Evolutionary conservation across 768 basidiomycete genomes (phyloP).

Genomic region (Tylopilus intermedius): DNA sequence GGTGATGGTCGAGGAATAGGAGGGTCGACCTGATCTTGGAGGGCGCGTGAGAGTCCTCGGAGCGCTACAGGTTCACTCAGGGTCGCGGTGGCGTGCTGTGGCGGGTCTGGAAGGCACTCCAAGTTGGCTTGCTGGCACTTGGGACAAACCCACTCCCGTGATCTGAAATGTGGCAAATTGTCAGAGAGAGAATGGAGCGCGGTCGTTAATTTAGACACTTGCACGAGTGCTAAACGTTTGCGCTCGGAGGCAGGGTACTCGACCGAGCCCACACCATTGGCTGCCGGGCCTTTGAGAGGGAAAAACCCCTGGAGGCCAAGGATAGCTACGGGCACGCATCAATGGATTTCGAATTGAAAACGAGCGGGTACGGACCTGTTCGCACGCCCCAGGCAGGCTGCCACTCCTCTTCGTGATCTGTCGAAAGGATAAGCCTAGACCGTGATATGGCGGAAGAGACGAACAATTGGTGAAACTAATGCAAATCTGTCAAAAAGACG

Average conservation of each 20-base stretch:
- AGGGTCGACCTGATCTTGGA: constrained; percentile 10
- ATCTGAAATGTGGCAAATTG: constrained; percentile 41
- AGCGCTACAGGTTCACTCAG: constrained; percentile 11
- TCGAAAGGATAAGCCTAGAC: constrained; percentile 27
- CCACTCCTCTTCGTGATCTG: constrained; percentile 95
- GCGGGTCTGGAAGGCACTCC: constrained; percentile 67
- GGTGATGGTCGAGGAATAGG: constrained; percentile 16
- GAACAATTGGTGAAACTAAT: constrained; percentile 88
- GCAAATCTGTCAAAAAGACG: constrained; percentile 57
- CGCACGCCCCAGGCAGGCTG: constrained; percentile 98
- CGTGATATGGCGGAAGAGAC: constrained; percentile 29
- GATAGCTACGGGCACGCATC: constrained; percentile 52
- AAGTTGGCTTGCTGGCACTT: constrained; percentile 65
- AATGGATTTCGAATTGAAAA: constrained; percentile 11
- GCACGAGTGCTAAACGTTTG: constrained; percentile 74
- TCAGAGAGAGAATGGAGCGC: constrained; percentile 6
- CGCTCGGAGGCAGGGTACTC: constrained; percentile 73
- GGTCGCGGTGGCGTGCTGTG: constrained; percentile 14
- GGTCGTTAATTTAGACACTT: constrained; percentile 31
- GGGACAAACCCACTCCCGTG: constrained; percentile 76
- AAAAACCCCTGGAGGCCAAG: constrained; percentile 87
- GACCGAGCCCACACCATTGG: constrained; percentile 82
- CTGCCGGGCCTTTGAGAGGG: constrained; percentile 81
- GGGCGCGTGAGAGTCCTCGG: constrained; percentile 23
- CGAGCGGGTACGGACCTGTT: constrained; percentile 54